Conservation (phyloP, 768 basidiomycete species). For the Hygrocybe punicea region DNA sequence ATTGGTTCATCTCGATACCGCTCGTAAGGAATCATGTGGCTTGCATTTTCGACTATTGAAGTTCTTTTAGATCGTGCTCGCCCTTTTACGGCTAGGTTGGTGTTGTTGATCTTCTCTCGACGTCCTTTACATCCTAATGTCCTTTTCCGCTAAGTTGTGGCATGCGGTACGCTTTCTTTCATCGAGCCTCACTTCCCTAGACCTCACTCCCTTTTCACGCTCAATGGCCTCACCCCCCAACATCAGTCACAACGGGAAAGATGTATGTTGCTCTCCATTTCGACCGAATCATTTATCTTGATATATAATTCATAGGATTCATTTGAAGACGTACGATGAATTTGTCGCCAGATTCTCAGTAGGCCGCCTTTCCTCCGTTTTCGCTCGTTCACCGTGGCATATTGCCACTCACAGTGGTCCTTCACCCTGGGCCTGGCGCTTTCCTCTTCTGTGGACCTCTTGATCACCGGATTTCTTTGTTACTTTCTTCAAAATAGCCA, state of each 20-base stretch:
- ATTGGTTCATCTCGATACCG: constrained; percentile 33
- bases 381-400: neutral
- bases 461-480: constrained; percentile 47
- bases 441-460: constrained; percentile 47
- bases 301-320: constrained; percentile 28
- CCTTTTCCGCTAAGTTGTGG: neutral
- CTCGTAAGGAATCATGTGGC: constrained; percentile 21
- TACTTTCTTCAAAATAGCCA: constrained; percentile 41
- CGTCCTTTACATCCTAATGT: too few species aligned
- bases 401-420: constrained; percentile 35
- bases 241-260: constrained; percentile 25
- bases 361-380: neutral
- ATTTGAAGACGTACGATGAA: constrained; percentile 24
- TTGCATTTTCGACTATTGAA: neutral
- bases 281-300: neutral
- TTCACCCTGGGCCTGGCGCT: constrained; percentile 52
- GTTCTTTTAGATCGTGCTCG: too few species aligned
- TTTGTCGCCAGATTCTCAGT: constrained; percentile 5
- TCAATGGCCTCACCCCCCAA: too few species aligned
- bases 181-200: neutral
- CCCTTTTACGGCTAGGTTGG: too few species aligned
- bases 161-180: neutral
- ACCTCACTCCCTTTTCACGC: neutral
- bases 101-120: too few species aligned
- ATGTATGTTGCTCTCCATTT: constrained; percentile 19